Conservation (phyloP, 495 filamentous ascomycete genomes). For the Tuber umbilicatum region DNA sequence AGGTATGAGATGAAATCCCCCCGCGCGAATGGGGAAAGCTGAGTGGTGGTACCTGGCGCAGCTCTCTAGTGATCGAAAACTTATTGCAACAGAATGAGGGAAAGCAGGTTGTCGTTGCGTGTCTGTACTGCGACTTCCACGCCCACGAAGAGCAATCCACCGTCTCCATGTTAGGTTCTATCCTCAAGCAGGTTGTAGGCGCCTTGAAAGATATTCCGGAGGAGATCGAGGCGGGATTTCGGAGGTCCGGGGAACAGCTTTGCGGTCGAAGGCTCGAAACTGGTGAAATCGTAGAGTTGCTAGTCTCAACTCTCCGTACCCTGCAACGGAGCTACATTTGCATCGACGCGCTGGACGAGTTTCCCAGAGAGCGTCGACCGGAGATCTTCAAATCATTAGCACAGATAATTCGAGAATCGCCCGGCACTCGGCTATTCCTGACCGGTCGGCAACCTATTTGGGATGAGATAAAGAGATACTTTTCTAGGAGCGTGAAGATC, state of each 20-base stretch:
- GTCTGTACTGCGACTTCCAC: neutral
- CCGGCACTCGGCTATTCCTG: neutral
- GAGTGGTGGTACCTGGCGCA: neutral
- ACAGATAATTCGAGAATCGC: neutral
- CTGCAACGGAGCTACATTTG: neutral
- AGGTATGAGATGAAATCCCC: neutral
- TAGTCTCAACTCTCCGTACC: neutral
- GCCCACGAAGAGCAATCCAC: neutral
- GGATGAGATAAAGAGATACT: neutral
- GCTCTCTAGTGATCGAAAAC: neutral
- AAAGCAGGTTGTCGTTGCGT: neutral
- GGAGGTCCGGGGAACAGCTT: neutral
- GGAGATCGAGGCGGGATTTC: neutral
- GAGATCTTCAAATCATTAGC: neutral
- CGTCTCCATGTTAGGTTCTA: neutral
- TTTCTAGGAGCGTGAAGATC: neutral
- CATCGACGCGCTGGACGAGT: neutral
- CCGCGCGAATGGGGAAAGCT: neutral
- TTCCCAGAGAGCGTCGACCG: neutral
- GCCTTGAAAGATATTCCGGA: neutral
- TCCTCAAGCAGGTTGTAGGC: neutral
- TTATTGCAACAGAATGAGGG: neutral
- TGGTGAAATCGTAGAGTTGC: neutral
- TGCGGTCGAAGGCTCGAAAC: neutral
- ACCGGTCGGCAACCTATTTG: neutral